Conservation (phyloP, 768 basidiomycete species). For the Podaxis sp. region DNA sequence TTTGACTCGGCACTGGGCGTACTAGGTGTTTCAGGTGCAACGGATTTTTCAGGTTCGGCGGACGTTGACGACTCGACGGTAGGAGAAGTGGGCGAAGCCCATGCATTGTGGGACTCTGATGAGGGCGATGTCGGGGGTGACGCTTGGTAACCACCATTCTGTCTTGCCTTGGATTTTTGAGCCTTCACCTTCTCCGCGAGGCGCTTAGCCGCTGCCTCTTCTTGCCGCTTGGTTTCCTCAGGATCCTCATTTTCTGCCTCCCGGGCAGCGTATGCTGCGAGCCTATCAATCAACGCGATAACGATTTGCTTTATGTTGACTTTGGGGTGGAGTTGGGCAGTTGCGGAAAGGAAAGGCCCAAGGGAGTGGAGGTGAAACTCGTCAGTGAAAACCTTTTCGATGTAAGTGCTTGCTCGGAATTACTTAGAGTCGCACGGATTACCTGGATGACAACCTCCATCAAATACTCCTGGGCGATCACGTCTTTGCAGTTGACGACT, state of each 20-base stretch:
- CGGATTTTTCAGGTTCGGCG: constrained; percentile 30
- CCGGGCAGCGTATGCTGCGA: constrained; percentile 94
- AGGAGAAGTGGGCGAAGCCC: constrained; percentile 40
- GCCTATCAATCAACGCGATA: constrained; percentile 93
- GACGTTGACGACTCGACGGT: constrained; percentile 24
- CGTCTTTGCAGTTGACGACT: constrained; percentile 97
- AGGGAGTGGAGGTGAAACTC: constrained; percentile 97
- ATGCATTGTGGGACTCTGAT: constrained; percentile 38
- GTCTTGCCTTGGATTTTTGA: constrained; percentile 65
- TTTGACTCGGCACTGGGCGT: constrained; percentile 27
- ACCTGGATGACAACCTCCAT: constrained; percentile 99
- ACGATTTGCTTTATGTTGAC: constrained; percentile 99
- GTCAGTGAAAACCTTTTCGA: constrained; percentile 89
- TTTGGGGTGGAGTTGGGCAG: constrained; percentile 94
- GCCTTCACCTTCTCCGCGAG: constrained; percentile 83
- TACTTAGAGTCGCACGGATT: not conserved
- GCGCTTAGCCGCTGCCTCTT: constrained; percentile 88
- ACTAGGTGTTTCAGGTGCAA: constrained; percentile 24
- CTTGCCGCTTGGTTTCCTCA: constrained; percentile 89
- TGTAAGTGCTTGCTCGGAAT: constrained; percentile 6
- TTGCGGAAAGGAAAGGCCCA: constrained; percentile 94
- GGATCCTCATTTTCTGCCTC: constrained; percentile 97
- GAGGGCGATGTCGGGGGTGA: constrained; percentile 38
- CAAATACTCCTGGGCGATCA: constrained; percentile 97
- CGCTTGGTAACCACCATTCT: constrained; percentile 40